Conservation (phyloP, 495 filamentous ascomycete species). For the Trichoderma asperelloides region DNA sequence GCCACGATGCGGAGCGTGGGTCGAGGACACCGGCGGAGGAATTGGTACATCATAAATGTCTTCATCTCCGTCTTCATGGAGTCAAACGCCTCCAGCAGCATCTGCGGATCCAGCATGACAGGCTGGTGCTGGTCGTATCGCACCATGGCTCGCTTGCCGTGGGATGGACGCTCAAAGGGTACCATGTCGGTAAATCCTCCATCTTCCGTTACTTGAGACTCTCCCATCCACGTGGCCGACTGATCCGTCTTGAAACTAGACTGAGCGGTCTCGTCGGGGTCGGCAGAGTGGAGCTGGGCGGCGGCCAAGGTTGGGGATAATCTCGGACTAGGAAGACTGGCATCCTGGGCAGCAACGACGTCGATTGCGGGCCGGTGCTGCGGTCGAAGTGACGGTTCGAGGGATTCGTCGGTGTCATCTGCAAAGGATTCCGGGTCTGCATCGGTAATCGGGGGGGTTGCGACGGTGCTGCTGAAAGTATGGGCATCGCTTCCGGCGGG, state of each 20-base stretch:
- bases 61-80: constrained; percentile 81
- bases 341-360: constrained; percentile 65
- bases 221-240: constrained; percentile 12
- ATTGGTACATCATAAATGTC: constrained; percentile 90
- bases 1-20: constrained; percentile 88
- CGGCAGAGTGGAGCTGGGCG: constrained; percentile 44
- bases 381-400: constrained; percentile 27
- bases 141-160: constrained; percentile 14
- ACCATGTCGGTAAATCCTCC: constrained; percentile 17
- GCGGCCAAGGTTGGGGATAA: constrained; percentile 85
- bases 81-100: constrained; percentile 85
- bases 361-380: constrained; percentile 40
- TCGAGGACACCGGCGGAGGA: constrained; percentile 79
- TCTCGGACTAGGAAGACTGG: constrained; percentile 88
- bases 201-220: constrained; percentile 22
- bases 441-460: constrained; percentile 48
- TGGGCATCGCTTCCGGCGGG: constrained; percentile 36
- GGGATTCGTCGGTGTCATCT: constrained; percentile 32
- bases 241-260: constrained; percentile 12
- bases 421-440: constrained; percentile 41
- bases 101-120: constrained; percentile 61
- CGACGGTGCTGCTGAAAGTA: constrained; percentile 43
- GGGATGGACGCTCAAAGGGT: constrained; percentile 8
- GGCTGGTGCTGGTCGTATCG: constrained; percentile 16
- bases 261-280: constrained; percentile 25